Evolutionary conservation across 2,329 filamentous ascomycete species (phyloP), one percentile per base, ranked within the genome.

Genomic region (Colletotrichum sp.): DNA sequence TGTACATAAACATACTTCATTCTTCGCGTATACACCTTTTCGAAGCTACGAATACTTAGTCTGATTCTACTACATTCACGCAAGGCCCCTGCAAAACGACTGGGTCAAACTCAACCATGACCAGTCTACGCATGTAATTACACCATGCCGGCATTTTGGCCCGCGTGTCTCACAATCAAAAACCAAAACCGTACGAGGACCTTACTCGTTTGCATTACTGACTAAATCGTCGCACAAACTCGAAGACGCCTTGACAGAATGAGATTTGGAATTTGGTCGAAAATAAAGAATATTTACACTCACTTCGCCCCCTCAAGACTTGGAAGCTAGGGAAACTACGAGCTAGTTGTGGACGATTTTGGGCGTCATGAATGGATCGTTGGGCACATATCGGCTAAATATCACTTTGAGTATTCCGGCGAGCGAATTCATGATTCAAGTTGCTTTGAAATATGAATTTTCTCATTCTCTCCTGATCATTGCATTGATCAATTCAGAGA

Each of bases 371-470:
- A 9, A 12, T 5, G 18, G 12, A 3, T 47, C 8, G 8, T 12
- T n/a, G 7, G 38, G 9, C 38, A 43, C 5, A 11, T 11, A 11
- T n/a, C 38, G 38, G 9, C 9, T 43, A 18, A 0, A 43, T 6
- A n/a, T 7, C 18, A 11, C 18, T 43, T n/a, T 11, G 8, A 18
- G 16, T 3, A 5, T 12, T n/a, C 8, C 9, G 18, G 38, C 18
- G 18, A 2, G 5, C 38, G 5, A n/a, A n/a, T 1, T 9, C 9
- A 13, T n/a, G 8, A n/a, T 43, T 43, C 38, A n/a, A 9, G 38
- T n/a, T n/a, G 9, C n/a, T 47, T 1, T 13, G 2, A 13, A 21
- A 13, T n/a, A 21, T 12, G 5, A 11, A 1, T 51, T 7, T 21
- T 11, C 8, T 6, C 9, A 9, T 47, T 11, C 18, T 47, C 38